Base-by-base conservation (phyloP, 169 alveolate species). In the Plasmodium yoelii region DNA sequence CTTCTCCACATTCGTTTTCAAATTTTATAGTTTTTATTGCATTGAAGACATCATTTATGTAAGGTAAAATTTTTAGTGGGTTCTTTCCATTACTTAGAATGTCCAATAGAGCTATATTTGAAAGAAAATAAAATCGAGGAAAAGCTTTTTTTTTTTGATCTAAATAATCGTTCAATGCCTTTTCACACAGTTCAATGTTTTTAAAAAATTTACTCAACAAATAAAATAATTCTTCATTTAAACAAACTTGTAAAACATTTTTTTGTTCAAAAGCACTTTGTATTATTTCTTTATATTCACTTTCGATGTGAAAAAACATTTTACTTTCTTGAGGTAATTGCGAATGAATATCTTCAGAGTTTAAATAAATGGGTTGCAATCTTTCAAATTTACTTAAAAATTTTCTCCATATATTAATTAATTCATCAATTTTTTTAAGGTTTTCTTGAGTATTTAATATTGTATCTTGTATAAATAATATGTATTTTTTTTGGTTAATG, bases 71-170 rank as follows among this genome's bases (percentile, higher is more conserved):
- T 90, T 93, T 97, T 70, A 97, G 94, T 8, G 99, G 99, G 90
- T 96, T 96, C 91, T 96, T 96, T 46, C 99, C 99, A 88, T 97
- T 97, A 49, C 99, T 95, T 57, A 98, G 95, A 80, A 98, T 98
- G 51, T 97, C 98, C 46, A 98, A 91, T 91, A 98, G 91, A 1
- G 99, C 98, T 88, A 96, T 97, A 88, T 98, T 98, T 4, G 99
- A 97, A 15, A 97, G 97, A 95, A 98, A 98, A 94, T 98, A 98
- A 94, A 98, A 98, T 46, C 99, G 96, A 2, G 99, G 99, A 97
- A 97, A 97, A 1, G 97, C 95, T 95, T 97, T 98, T 95, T 98
- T 98, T 95, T 98, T 97, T 88, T 97, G 96, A 73, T 97, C 99
- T 82, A 98, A 93, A 93, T 98, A 98, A 60, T 98, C 98, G 87